Evolutionary conservation across 2,329 filamentous ascomycete species (phyloP).

Genomic region (Alternaria postmessia): DNA sequence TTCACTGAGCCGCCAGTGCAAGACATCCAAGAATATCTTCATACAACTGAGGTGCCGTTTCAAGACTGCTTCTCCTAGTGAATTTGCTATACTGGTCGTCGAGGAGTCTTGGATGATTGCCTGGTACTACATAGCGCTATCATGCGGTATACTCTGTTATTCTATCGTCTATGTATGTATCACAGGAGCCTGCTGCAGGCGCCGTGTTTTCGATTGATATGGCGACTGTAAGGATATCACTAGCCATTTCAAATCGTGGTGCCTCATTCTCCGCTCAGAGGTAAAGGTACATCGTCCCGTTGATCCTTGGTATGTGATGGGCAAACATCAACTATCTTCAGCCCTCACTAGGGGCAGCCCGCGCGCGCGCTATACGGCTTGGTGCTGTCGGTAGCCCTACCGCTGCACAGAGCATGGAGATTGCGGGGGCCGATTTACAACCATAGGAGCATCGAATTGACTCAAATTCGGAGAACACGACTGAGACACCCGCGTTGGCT

Average conservation of each 20-base stretch:
- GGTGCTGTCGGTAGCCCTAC: neutral
- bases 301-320: slow-evolving; percentile 3
- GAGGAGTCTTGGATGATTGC: neutral
- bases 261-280: neutral
- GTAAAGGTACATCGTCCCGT: slow-evolving; percentile 1
- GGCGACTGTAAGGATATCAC: too few relatives aligned
- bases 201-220: too few relatives aligned
- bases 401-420: slow-evolving; percentile 9
- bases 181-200: too few relatives aligned
- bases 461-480: neutral
- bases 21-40: slow-evolving; percentile 1
- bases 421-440: slow-evolving; percentile 8
- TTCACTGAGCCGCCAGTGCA: slow-evolving; percentile 18
- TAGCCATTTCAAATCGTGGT: neutral
- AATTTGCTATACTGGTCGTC: neutral
- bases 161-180: neutral
- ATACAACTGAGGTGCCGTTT: neutral
- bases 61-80: neutral
- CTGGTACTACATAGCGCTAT: neutral
- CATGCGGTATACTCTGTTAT: neutral
- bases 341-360: neutral
- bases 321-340: neutral
- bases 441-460: neutral
- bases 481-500: slow-evolving; percentile 3
- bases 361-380: neutral